These are phyloP conservation scores for Lentinula guzmanii DNA, from an alignment of 768 basidiomycete genomes.

Conservation along the genomic window DNA sequence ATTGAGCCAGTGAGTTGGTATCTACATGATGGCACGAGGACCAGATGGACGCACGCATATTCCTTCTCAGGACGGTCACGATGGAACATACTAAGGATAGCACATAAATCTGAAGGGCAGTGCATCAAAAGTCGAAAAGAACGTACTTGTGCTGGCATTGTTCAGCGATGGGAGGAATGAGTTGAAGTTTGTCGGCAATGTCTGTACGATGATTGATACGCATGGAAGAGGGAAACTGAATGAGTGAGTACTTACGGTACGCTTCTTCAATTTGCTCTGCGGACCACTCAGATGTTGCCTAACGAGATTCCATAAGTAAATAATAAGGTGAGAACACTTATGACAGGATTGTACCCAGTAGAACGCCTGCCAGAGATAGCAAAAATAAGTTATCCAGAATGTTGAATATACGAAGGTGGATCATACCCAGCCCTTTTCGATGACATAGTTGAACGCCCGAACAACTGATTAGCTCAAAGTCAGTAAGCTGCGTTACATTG, in stretches of 20 bases:
- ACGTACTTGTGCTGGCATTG: slow-evolving; percentile 68
- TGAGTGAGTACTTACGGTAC: slow-evolving; percentile 32
- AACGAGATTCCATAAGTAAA: background rate
- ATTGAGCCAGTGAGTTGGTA: background rate
- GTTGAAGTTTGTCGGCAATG: slow-evolving; percentile 58
- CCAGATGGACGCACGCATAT: slow-evolving; percentile 41
- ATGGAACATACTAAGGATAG: slow-evolving; percentile 54
- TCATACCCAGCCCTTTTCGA: slow-evolving; percentile 61
- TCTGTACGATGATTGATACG: slow-evolving; percentile 27
- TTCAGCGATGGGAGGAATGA: slow-evolving; percentile 69
- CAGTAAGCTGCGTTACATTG: background rate
- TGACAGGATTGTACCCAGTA: slow-evolving; percentile 39
- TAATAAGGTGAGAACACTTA: background rate
- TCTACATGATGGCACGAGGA: background rate
- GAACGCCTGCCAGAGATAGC: slow-evolving; percentile 33
- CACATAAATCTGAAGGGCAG: background rate
- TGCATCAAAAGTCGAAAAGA: background rate
- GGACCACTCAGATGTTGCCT: slow-evolving; percentile 72
- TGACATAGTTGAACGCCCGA: slow-evolving; percentile 74
- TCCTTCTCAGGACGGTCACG: slow-evolving; percentile 78
- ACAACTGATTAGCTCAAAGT: slow-evolving; percentile 32
- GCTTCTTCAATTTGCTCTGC: slow-evolving; percentile 66
- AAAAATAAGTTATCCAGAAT: background rate
- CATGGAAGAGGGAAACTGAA: slow-evolving; percentile 1
- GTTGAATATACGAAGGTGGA: background rate